A percentile compares a stretch with the other conserved stretches of the same genome.
These are phyloP conservation scores for Cenococcum geophilum DNA, from an alignment of 495 filamentous ascomycete species.

Conservation along the genomic window DNA sequence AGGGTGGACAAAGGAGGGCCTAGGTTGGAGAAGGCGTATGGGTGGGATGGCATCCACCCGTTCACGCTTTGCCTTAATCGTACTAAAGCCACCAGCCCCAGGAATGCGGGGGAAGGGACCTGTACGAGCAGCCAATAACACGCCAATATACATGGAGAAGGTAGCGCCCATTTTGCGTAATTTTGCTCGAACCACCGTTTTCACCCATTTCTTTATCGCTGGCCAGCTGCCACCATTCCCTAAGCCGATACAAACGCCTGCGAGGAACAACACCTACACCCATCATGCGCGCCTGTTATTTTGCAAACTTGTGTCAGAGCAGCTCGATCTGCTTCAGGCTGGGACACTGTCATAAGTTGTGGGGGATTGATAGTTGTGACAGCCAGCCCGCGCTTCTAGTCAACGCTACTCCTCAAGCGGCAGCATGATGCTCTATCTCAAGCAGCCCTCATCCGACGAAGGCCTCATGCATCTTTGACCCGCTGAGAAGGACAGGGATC, in stretches of 20 bases:
- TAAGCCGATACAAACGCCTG: background rate
- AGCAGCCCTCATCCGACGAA: too few species aligned
- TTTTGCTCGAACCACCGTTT: background rate
- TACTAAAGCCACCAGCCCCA: background rate
- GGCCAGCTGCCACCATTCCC: background rate
- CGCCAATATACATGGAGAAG: background rate
- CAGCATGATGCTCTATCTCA: too few species aligned
- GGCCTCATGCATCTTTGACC: too few species aligned
- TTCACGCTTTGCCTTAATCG: background rate
- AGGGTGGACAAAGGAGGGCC: background rate
- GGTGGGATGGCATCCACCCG: background rate
- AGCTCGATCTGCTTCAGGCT: background rate
- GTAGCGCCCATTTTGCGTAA: background rate
- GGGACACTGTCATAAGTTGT: too few species aligned
- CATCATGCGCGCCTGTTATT: background rate
- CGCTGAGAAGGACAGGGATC: background rate
- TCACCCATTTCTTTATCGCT: constrained; percentile 3
- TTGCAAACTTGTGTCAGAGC: background rate
- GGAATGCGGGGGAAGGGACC: constrained; percentile 4
- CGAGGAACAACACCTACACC: background rate
- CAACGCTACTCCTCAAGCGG: too few species aligned
- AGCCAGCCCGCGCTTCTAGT: too few species aligned
- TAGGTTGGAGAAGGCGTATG: background rate
- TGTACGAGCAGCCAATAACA: background rate
- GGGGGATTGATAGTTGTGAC: too few species aligned